Base-by-base conservation (phyloP, 495 filamentous ascomycete species). In the Tetracladium setigerum region DNA sequence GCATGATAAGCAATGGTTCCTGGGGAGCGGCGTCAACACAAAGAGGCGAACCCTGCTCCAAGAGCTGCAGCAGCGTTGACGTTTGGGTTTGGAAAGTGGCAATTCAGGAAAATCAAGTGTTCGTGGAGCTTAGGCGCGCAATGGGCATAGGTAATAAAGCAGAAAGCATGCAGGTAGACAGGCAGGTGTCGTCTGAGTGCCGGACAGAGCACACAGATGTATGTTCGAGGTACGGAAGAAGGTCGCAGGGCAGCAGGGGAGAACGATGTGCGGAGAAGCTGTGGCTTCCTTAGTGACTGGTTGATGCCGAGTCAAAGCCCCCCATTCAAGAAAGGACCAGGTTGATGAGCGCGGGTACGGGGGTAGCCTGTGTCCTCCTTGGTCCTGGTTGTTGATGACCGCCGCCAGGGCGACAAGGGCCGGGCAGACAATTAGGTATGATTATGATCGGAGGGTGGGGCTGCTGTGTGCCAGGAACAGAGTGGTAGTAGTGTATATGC, bases 1-100 rank as follows among this genome's bases (percentile, higher is more conserved):
- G 57, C 57, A 59, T 59, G 57, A 56, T 59, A 59, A 59, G 54
- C 53, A 53, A 47, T 51, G 38, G 50, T 56, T 56, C 57, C 53
- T 59, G 56, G 43, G n/a, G 19, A 47, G 49, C 42, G 52, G 57
- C 54, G 57, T 53, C 51, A 48, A 50, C 47, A 56, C 53, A 32
- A 38, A 2, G n/a, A 18, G 35, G 35, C 49, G 52, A 59, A 55
- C 52, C 49, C 52, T 53, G 56, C 46, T 32, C 46, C 9, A 13
- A 35, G 38, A 46, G 52, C 48, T 50, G 56, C 52, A 53, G 56
- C 49, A 38, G 22, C 41, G 45, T 46, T 50, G 22, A 27, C 22
- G 3, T 27, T 27, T 27, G 56, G 41, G 36, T n/a, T 38, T 49
- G 41, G 42, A 24, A 49, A 42, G 13, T 38, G 46, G 47, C 34